Evolutionary conservation across 2,329 filamentous ascomycete species (phyloP).

Genomic region (Cadophora malorum): DNA sequence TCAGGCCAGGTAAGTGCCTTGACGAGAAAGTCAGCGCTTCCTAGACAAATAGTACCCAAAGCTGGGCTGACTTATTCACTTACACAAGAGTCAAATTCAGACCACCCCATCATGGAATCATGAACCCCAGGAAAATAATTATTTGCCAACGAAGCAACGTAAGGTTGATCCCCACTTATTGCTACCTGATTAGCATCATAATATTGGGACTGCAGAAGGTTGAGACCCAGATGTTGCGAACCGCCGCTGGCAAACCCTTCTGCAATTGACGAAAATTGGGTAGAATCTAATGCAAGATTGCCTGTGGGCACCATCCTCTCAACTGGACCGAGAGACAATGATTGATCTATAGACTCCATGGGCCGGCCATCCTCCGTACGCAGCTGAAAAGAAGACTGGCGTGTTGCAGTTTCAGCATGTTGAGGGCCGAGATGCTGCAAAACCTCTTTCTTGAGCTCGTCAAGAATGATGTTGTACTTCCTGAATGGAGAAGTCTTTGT

Average conservation of each 20-base stretch:
- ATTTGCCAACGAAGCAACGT: conserved; percentile 6
- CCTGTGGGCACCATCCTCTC: too few relatives aligned
- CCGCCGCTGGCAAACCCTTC: background rate
- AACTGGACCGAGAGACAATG: background rate
- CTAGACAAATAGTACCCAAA: background rate
- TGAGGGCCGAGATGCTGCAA: conserved; percentile 5
- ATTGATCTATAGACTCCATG: background rate
- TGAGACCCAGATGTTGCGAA: background rate
- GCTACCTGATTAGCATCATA: background rate
- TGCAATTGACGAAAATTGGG: background rate
- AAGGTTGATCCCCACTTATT: background rate
- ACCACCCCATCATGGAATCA: conserved; percentile 23
- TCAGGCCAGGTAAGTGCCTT: conserved; percentile 23
- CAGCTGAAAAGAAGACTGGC: background rate
- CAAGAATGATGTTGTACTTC: conserved; percentile 50
- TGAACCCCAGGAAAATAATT: conserved; percentile 5
- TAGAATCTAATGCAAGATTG: background rate
- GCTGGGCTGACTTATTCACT: conserved; percentile 2
- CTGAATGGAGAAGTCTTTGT: conserved; percentile 30
- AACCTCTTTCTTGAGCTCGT: conserved; percentile 45
- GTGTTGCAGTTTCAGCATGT: background rate
- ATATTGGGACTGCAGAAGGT: background rate
- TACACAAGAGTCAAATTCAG: conserved; percentile 30
- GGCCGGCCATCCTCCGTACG: background rate
- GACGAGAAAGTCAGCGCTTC: background rate